These are phyloP conservation scores for Astrothelium subdiscretum DNA, from an alignment of 495 filamentous ascomycete genomes.

Conservation along the genomic window DNA sequence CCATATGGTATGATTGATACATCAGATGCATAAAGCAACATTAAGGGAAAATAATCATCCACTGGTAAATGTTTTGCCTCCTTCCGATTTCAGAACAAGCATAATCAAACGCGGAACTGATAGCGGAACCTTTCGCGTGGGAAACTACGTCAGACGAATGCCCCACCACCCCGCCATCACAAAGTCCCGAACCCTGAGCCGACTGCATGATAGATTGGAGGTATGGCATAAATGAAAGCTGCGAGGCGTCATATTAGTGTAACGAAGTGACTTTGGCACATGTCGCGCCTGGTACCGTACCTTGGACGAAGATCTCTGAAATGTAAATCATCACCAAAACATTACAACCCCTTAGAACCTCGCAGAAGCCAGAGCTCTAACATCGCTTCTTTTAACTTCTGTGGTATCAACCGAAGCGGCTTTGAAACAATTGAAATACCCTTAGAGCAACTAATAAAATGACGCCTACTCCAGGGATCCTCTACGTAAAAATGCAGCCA, in stretches of 20 bases:
- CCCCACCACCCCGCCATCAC: neutral
- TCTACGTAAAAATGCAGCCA: constrained; percentile 73
- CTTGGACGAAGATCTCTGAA: too few relatives aligned
- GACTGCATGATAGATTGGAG: neutral
- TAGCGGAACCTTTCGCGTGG: neutral
- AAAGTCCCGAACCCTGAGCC: neutral
- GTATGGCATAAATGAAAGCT: neutral
- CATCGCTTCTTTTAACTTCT: too few relatives aligned
- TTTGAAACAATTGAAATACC: neutral
- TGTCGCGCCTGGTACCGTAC: too few relatives aligned
- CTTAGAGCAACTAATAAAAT: neutral
- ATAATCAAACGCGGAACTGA: neutral
- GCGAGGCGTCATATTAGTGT: neutral
- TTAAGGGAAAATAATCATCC: neutral
- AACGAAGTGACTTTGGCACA: neutral
- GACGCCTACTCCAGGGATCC: constrained; percentile 42
- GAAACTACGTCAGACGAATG: neutral
- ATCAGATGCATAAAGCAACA: neutral
- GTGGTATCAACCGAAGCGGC: neutral
- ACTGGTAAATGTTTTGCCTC: neutral
- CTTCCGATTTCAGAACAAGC: too few relatives aligned
- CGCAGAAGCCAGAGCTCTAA: too few relatives aligned
- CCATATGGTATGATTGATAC: constrained; percentile 71
- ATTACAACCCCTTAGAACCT: too few relatives aligned
- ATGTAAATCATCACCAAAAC: too few relatives aligned